A percentile compares a stretch with the other conserved stretches of the same genome.
Conservation (phyloP, 768 basidiomycete genomes). For the Kwoniella dendrophila region DNA sequence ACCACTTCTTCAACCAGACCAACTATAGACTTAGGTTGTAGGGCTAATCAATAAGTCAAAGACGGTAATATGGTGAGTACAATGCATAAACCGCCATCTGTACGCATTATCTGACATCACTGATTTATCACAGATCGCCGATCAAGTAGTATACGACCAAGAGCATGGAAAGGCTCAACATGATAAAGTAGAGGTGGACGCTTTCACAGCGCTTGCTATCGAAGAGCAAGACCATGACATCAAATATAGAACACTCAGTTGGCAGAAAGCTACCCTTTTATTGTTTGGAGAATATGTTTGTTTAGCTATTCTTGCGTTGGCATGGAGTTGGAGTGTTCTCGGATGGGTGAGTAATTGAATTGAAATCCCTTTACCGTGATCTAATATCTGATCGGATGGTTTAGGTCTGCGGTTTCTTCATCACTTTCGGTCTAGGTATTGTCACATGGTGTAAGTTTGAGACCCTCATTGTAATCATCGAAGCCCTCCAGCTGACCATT, state of each 20-base stretch:
- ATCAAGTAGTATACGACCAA: slow-evolving; percentile 4
- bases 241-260: slow-evolving; percentile 43
- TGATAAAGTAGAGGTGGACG: slow-evolving; percentile 33
- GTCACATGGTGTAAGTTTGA: slow-evolving; percentile 43
- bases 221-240: slow-evolving; percentile 45
- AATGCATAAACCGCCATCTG: background rate
- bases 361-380: background rate
- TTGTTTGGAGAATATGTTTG: slow-evolving; percentile 52
- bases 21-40: too few species aligned
- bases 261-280: slow-evolving; percentile 46
- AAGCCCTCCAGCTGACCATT: background rate
- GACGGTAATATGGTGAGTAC: background rate
- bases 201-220: slow-evolving; percentile 34
- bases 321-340: slow-evolving; percentile 49
- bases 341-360: slow-evolving; percentile 35
- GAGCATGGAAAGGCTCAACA: slow-evolving; percentile 3
- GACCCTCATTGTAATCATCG: background rate
- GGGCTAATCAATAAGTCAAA: too few species aligned
- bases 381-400: background rate
- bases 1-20: too few species aligned
- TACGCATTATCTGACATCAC: slow-evolving; percentile 1
- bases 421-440: slow-evolving; percentile 45
- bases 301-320: slow-evolving; percentile 46
- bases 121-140: slow-evolving; percentile 14
- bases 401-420: slow-evolving; percentile 40